Conservation (phyloP, 2,329 filamentous ascomycete species). For the Aspergillus tanneri region DNA sequence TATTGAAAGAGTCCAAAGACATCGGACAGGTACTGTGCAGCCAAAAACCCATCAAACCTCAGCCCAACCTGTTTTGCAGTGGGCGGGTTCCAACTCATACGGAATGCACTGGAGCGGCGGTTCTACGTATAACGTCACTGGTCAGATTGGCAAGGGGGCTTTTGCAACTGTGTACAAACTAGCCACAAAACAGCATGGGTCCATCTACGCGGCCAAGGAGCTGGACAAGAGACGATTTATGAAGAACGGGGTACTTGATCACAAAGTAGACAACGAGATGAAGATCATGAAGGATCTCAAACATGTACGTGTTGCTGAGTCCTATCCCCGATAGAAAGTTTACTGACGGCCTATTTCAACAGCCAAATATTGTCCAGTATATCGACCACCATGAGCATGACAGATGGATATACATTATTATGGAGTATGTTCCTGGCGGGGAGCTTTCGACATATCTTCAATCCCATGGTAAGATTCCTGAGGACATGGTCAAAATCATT, state of each 20-base stretch:
- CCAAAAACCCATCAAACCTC: conserved; percentile 25
- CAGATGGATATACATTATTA: conserved; percentile 86
- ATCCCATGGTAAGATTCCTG: conserved; percentile 61
- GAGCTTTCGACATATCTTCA: conserved; percentile 75
- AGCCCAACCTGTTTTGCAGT: conserved; percentile 31
- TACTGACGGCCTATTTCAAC: conserved; percentile 7
- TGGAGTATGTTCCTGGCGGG: conserved; percentile 84
- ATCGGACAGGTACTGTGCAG: conserved; percentile 23
- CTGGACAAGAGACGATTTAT: conserved; percentile 90
- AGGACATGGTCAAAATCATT: conserved; percentile 68
- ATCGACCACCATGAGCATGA: conserved; percentile 84
- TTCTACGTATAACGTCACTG: conserved; percentile 76
- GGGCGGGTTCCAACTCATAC: conserved; percentile 46
- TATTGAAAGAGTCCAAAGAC: conserved; percentile 47
- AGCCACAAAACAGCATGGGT: conserved; percentile 78
- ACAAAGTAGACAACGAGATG: conserved; percentile 96
- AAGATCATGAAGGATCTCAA: conserved; percentile 84
- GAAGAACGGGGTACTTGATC: conserved; percentile 85
- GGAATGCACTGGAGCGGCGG: conserved; percentile 81
- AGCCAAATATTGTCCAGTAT: conserved; percentile 89
- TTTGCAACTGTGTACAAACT: conserved; percentile 94
- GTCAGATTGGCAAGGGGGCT: conserved; percentile 83
- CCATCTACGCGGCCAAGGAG: conserved; percentile 87
- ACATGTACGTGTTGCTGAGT: conserved; percentile 61
- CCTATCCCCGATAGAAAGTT: background rate